phyloP scores from a whole-genome alignment of 352 stramenopile genomes.

The Blastocystis sp. region DNA sequence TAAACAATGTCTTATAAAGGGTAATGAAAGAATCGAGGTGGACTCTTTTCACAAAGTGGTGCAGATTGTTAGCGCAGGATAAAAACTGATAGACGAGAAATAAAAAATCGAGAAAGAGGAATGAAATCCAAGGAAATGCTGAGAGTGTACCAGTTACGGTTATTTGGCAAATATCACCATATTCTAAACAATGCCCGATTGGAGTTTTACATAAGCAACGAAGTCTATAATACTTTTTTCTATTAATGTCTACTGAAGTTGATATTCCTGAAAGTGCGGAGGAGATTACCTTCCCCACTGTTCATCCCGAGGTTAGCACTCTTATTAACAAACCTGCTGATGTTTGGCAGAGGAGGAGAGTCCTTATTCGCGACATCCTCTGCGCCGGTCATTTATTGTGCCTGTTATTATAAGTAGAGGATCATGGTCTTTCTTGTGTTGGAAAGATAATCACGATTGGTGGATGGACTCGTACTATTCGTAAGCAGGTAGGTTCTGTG shows the following conservation, averaged over 20 bases:
- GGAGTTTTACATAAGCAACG: too few relatives aligned
- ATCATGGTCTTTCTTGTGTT: constrained; percentile 53
- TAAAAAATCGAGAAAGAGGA: not conserved
- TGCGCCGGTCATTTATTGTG: not conserved
- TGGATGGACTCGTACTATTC: constrained; percentile 89
- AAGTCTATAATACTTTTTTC: too few relatives aligned
- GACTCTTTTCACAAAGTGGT: too few relatives aligned
- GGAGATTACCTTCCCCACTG: constrained; percentile 21
- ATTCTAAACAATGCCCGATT: too few relatives aligned
- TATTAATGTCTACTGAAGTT: constrained; percentile 27
- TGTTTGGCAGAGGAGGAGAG: constrained; percentile 51
- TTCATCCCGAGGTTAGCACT: constrained; percentile 39
- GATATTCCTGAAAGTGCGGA: constrained; percentile 4
- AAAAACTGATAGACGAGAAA: not conserved
- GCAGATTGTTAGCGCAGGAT: not conserved
- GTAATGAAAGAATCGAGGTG: too few relatives aligned
- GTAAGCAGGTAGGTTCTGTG: constrained; percentile 83
- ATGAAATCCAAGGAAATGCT: not conserved
- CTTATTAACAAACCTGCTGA: not conserved
- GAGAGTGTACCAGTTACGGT: not conserved
- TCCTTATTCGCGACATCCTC: constrained; percentile 54
- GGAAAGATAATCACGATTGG: constrained; percentile 71
- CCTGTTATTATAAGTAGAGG: not conserved
- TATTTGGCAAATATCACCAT: not conserved
- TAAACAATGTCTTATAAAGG: too few relatives aligned